Percentiles rank a stretch among this genome's conserved stretches.
Conservation (phyloP, 2,329 filamentous ascomycete species). For the Botrytis fabae region DNA sequence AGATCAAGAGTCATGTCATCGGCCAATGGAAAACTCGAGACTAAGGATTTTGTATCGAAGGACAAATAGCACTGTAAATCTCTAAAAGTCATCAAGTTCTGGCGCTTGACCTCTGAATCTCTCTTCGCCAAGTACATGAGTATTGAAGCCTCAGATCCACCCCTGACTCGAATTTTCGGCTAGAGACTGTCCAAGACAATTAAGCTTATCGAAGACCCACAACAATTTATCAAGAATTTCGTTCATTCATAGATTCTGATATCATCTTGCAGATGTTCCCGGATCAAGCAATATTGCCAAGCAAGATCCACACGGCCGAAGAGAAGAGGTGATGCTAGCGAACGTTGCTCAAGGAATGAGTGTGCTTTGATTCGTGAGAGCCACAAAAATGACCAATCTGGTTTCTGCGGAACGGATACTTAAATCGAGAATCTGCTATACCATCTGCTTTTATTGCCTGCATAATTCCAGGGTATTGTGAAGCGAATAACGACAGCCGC, state of each 20-base stretch:
- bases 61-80: background rate
- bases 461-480: background rate
- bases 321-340: background rate
- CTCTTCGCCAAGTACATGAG: background rate
- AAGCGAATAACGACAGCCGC: background rate
- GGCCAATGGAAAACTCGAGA: background rate
- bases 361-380: conserved; percentile 1
- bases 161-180: background rate
- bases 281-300: conserved; percentile 15
- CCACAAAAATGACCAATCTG: background rate
- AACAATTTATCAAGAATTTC: conserved; percentile 10
- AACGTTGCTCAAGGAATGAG: background rate
- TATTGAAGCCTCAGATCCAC: background rate
- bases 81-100: background rate
- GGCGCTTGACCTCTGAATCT: background rate
- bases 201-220: conserved; percentile 23
- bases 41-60: too few species aligned
- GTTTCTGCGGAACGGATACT: background rate
- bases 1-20: background rate
- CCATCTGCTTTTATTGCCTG: background rate
- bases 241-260: conserved; percentile 16
- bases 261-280: conserved; percentile 22
- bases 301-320: background rate
- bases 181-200: background rate
- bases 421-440: conserved; percentile 1